Conservation (phyloP, 768 basidiomycete genomes). For the Tricholoma saponaceum region DNA sequence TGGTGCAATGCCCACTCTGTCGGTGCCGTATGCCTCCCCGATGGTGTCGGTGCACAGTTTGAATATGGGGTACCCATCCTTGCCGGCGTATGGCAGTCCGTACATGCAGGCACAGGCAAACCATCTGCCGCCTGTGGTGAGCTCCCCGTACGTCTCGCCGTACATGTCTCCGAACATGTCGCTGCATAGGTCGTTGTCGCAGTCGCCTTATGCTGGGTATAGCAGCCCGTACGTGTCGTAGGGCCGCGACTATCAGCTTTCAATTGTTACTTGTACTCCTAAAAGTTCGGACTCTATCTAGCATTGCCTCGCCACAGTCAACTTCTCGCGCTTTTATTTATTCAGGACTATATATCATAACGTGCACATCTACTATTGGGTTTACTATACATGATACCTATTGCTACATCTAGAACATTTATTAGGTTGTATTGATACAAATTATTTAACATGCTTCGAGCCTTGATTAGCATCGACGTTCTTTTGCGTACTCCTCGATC, state of each 20-base stretch:
- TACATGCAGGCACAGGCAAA: constrained; percentile 1
- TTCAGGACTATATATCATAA: not conserved
- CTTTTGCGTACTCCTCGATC: no score
- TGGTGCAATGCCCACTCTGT: not conserved
- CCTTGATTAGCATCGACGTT: no score
- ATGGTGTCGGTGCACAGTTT: constrained; percentile 10
- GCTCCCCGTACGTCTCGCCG: constrained; percentile 11
- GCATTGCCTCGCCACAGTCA: not conserved
- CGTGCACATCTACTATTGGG: not conserved
- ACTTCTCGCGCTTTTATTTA: not conserved
- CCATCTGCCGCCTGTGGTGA: not conserved
- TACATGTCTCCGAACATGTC: constrained; percentile 14
- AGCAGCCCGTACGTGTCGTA: constrained; percentile 3
- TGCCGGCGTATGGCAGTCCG: not conserved
- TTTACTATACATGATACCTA: not conserved
- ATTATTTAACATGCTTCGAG: no score
- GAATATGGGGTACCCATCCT: constrained; percentile 3
- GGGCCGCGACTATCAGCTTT: not conserved
- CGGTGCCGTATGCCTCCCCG: constrained; percentile 3
- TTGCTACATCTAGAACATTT: not conserved
- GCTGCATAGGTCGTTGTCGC: constrained; percentile 5
- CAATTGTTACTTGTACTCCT: not conserved
- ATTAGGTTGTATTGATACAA: not conserved
- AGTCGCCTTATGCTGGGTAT: constrained; percentile 5
- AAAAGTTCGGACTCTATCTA: not conserved